Conservation (phyloP, 2,329 filamentous ascomycete genomes). For the Emergomyces pasteurianus region DNA sequence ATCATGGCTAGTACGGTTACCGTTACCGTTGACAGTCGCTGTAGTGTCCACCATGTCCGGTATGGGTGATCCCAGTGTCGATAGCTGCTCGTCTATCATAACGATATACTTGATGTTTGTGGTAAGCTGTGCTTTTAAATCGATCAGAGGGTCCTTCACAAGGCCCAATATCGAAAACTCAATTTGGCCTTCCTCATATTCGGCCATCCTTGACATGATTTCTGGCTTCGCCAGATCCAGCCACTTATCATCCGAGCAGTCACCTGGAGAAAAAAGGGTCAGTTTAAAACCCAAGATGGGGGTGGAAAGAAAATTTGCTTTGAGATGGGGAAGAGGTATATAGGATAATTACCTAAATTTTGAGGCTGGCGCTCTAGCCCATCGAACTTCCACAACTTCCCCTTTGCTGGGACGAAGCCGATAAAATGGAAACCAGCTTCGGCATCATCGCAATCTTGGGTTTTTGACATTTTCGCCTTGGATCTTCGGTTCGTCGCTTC, state of each 20-base stretch:
- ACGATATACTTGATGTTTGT: conserved; percentile 36
- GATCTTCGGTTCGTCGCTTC: conserved; percentile 29
- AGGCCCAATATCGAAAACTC: conserved; percentile 71
- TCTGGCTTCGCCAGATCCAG: conserved; percentile 50
- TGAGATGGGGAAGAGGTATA: neutral
- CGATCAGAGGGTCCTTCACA: conserved; percentile 51
- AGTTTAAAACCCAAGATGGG: neutral
- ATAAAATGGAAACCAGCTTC: conserved; percentile 77
- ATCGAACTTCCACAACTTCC: conserved; percentile 76
- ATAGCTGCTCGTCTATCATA: conserved; percentile 23
- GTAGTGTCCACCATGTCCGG: conserved; percentile 11
- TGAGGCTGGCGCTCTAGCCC: conserved; percentile 64
- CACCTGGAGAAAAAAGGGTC: conserved; percentile 16
- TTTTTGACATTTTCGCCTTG: conserved; percentile 22
- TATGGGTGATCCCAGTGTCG: neutral
- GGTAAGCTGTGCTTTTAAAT: conserved; percentile 33
- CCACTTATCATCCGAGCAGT: conserved; percentile 49
- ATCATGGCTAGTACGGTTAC: conserved; percentile 20
- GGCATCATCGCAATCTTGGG: conserved; percentile 35
- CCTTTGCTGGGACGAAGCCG: conserved; percentile 68
- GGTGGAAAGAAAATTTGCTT: conserved; percentile 1
- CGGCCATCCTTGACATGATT: conserved; percentile 55
- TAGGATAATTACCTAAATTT: conserved; percentile 40
- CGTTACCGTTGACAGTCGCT: conserved; percentile 5
- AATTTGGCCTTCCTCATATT: conserved; percentile 52